Evolutionary conservation across 2,329 filamentous ascomycete species (phyloP).

Genomic region (Dactylellina cionopaga): DNA sequence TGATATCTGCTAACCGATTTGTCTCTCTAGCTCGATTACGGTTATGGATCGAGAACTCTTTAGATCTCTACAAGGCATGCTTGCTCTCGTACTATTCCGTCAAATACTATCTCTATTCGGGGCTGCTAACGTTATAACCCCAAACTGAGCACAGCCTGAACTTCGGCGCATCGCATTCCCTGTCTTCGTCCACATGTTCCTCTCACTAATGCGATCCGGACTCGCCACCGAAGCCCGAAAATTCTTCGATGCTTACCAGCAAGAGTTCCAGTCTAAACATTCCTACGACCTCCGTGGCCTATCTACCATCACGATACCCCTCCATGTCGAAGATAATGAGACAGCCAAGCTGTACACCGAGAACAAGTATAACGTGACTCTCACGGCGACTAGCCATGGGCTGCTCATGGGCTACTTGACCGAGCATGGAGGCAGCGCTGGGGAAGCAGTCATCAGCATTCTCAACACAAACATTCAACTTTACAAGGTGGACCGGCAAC

Average conservation of each 20-base stretch:
- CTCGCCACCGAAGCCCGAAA: slow-evolving; percentile 76
- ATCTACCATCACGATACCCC: slow-evolving; percentile 76
- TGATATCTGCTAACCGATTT: not conserved
- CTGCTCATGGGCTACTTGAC: slow-evolving; percentile 89
- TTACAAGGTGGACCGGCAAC: slow-evolving; percentile 64
- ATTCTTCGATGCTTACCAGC: slow-evolving; percentile 73
- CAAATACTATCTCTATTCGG: slow-evolving; percentile 5
- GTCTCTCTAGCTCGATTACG: slow-evolving; percentile 70
- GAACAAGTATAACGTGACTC: slow-evolving; percentile 87
- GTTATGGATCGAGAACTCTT: slow-evolving; percentile 87
- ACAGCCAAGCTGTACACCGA: slow-evolving; percentile 82
- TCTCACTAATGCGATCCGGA: slow-evolving; percentile 78
- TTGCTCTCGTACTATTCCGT: too few species aligned
- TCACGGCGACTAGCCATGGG: slow-evolving; percentile 85
- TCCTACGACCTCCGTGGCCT: slow-evolving; percentile 81
- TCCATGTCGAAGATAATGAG: slow-evolving; percentile 79
- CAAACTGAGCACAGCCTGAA: slow-evolving; percentile 73
- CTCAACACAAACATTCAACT: slow-evolving; percentile 72
- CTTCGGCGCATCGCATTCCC: slow-evolving; percentile 90
- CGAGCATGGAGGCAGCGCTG: slow-evolving; percentile 82
- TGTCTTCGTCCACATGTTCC: slow-evolving; percentile 89
- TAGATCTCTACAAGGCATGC: slow-evolving; percentile 91
- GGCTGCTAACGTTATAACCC: slow-evolving; percentile 28
- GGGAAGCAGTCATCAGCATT: slow-evolving; percentile 78
- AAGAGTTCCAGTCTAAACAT: slow-evolving; percentile 77